A percentile compares a stretch with the other conserved stretches of the same genome.
Evolutionary conservation across 805 yeast species (phyloP).

Genomic region (Torulaspora gathmanii): DNA sequence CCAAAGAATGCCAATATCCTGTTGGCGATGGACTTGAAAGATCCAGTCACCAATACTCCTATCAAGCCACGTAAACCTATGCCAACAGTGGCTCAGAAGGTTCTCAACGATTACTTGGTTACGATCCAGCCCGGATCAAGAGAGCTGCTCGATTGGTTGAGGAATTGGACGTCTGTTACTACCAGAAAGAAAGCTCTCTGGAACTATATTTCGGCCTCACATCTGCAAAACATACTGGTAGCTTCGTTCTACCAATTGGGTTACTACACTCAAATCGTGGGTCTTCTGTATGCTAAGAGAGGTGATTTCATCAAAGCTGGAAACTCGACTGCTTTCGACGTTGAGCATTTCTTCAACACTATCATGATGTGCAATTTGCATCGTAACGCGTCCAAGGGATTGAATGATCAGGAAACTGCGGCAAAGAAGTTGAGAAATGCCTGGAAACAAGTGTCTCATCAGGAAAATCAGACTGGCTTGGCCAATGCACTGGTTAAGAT

Average conservation of each 20-base stretch:
- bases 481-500: slow-evolving; percentile 20
- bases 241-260: slow-evolving; percentile 28
- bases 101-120: slow-evolving; percentile 27
- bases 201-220: slow-evolving; percentile 23
- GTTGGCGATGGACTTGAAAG: slow-evolving; percentile 39
- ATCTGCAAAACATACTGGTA: slow-evolving; percentile 26
- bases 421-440: slow-evolving; percentile 20
- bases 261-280: slow-evolving; percentile 19
- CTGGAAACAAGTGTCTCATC: slow-evolving; percentile 20
- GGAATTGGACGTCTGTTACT: slow-evolving; percentile 26
- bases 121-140: slow-evolving; percentile 18
- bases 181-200: slow-evolving; percentile 26
- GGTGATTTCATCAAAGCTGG: slow-evolving; percentile 21
- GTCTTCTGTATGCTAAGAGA: slow-evolving; percentile 19
- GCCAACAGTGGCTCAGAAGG: slow-evolving; percentile 27
- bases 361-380: slow-evolving; percentile 30
- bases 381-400: slow-evolving; percentile 18
- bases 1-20: slow-evolving; percentile 38
- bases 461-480: slow-evolving; percentile 25
- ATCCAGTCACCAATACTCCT: slow-evolving; percentile 34
- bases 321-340: slow-evolving; percentile 21
- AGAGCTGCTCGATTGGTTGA: slow-evolving; percentile 26
- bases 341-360: slow-evolving; percentile 31
- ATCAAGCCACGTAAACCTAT: slow-evolving; percentile 36
- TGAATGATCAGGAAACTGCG: slow-evolving; percentile 18